phyloP scores from a whole-genome alignment of 371 early-diverging fungal genomes.

The Mucor indicus region DNA sequence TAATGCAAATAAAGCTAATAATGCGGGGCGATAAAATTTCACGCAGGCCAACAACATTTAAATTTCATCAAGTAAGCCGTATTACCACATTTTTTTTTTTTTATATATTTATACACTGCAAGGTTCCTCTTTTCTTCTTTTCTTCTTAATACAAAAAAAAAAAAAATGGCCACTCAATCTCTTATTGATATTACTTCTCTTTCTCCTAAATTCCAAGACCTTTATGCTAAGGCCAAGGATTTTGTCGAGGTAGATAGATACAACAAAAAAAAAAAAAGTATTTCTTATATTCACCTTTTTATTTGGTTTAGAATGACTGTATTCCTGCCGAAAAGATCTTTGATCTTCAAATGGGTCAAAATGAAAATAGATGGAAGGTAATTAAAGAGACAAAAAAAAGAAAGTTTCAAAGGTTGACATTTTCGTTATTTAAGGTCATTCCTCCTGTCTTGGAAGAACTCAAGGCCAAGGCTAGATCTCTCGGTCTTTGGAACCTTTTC shows the following conservation, averaged over 20 bases:
- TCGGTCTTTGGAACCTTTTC: constrained; percentile 97
- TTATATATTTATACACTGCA: background rate
- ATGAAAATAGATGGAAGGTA: constrained; percentile 81
- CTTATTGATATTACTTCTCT: constrained; percentile 41
- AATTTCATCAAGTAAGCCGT: constrained; percentile 18
- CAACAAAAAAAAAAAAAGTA: background rate
- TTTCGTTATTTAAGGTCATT: constrained; percentile 40
- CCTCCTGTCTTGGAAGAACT: constrained; percentile 87
- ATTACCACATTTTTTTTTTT: constrained; percentile 8
- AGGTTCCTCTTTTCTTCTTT: background rate
- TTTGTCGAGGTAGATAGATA: constrained; percentile 86
- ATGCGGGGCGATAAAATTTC: constrained; percentile 15
- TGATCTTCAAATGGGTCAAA: constrained; percentile 69
- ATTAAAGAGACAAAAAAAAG: constrained; percentile 10
- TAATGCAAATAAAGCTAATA: constrained; percentile 3
- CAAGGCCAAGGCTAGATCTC: constrained; percentile 79
- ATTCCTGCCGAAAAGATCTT: constrained; percentile 87
- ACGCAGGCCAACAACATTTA: constrained; percentile 5
- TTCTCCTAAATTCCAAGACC: constrained; percentile 66
- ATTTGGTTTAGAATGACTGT: constrained; percentile 82
- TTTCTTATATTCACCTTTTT: background rate
- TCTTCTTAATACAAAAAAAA: background rate
- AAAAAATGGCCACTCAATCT: constrained; percentile 39
- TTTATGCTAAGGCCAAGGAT: constrained; percentile 65
- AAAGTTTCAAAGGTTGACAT: background rate